Conservation (phyloP, 176 grass and related monocot species). For the Oryza nivara region DNA sequence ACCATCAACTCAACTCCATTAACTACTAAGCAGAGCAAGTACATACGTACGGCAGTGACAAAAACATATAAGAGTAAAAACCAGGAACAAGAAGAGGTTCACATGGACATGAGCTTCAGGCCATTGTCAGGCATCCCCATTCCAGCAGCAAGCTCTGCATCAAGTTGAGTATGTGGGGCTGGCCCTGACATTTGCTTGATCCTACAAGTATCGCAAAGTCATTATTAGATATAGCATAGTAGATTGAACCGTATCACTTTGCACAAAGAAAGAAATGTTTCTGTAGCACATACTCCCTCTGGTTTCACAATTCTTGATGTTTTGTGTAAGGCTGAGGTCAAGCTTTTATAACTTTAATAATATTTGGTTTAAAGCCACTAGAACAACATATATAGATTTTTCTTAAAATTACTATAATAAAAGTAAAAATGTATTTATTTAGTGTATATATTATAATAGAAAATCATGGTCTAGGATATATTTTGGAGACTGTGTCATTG, state of each 20-base stretch:
- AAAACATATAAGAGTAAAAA: background rate
- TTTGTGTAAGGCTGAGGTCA: no score
- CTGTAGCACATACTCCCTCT: no score
- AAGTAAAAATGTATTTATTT: no score
- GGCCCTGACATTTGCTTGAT: conserved; percentile 77
- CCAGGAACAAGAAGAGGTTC: conserved; percentile 7
- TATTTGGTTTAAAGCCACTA: no score
- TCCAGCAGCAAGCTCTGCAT: conserved; percentile 82
- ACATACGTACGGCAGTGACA: conserved; percentile 19
- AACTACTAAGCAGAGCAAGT: conserved; percentile 11
- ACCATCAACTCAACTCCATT: conserved; percentile 3
- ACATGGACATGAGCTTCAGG: conserved; percentile 87
- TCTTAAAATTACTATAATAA: no score
- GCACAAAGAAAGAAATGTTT: no score
- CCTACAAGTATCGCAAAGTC: conserved; percentile 47
- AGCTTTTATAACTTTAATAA: no score
- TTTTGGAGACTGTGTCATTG: no score
- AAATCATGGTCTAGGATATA: no score
- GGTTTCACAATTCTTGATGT: no score
- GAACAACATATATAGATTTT: no score
- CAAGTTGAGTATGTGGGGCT: conserved; percentile 78
- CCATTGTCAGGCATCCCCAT: conserved; percentile 98
- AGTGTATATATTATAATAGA: no score
- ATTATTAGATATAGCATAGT: conserved; percentile 1
- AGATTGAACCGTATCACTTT: background rate